A percentile compares a stretch with the other conserved stretches of the same genome.
phyloP scores from a whole-genome alignment of 2,329 filamentous ascomycete species.

The Tolypocladium ovalisporum region DNA sequence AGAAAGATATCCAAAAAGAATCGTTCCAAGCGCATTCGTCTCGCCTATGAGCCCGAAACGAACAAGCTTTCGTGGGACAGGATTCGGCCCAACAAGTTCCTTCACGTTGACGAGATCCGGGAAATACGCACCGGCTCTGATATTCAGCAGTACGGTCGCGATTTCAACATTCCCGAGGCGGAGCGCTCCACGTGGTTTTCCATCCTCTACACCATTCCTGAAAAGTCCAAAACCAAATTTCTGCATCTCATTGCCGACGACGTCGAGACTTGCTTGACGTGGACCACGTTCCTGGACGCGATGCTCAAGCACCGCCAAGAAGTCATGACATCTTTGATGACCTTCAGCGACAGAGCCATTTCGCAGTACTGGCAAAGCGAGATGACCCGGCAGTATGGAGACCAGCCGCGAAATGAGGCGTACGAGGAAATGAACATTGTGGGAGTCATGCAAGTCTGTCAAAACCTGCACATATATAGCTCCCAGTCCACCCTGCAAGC shows the following conservation, averaged over 20 bases:
- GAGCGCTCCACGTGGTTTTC: constrained; percentile 74
- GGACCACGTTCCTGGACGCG: constrained; percentile 74
- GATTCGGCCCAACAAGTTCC: constrained; percentile 64
- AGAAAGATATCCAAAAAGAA: constrained; percentile 80
- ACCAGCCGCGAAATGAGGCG: constrained; percentile 36
- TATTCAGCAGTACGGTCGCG: constrained; percentile 79
- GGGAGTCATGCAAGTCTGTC: constrained; percentile 74
- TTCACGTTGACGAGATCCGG: constrained; percentile 92
- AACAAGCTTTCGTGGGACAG: constrained; percentile 86
- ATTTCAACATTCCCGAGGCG: constrained; percentile 59
- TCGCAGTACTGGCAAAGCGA: constrained; percentile 78
- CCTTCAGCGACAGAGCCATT: constrained; percentile 73
- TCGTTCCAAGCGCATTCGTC: constrained; percentile 57
- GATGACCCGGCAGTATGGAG: constrained; percentile 58
- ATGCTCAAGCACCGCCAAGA: constrained; percentile 81
- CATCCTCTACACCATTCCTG: constrained; percentile 72
- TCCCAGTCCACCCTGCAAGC: constrained; percentile 61
- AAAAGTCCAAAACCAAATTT: constrained; percentile 72
- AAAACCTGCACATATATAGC: constrained; percentile 84
- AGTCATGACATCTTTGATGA: constrained; percentile 79
- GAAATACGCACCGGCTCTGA: constrained; percentile 78
- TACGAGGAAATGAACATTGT: constrained; percentile 66
- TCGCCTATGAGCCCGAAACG: constrained; percentile 68
- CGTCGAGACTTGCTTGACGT: constrained; percentile 59
- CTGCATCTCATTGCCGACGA: constrained; percentile 80